phyloP scores from a whole-genome alignment of 306 rosid genomes.

The Ochetophila trinervis region DNA sequence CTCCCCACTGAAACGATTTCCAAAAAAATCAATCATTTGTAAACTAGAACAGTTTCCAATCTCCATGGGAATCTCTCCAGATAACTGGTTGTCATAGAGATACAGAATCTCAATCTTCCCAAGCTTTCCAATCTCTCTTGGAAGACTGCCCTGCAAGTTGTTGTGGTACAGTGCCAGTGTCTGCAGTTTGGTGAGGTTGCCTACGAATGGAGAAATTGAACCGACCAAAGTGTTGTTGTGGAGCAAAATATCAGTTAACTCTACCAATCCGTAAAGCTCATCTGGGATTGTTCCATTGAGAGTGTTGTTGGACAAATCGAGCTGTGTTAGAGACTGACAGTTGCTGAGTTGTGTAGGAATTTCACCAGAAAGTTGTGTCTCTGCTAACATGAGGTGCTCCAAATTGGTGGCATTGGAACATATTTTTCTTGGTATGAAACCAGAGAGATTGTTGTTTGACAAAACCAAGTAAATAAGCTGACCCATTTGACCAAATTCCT shows the following conservation, averaged over 20 bases:
- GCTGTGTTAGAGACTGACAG: slow-evolving; percentile 64
- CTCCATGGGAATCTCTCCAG: slow-evolving; percentile 74
- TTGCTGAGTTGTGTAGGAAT: slow-evolving; percentile 64
- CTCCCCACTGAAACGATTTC: slow-evolving; percentile 65
- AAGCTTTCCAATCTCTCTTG: slow-evolving; percentile 81
- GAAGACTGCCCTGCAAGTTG: slow-evolving; percentile 66
- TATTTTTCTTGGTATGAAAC: slow-evolving; percentile 54
- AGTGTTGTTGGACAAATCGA: slow-evolving; percentile 80
- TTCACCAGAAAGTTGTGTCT: slow-evolving; percentile 52
- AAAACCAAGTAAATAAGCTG: slow-evolving; percentile 57
- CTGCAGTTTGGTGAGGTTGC: slow-evolving; percentile 59
- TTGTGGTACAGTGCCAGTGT: slow-evolving; percentile 72
- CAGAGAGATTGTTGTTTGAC: slow-evolving; percentile 65
- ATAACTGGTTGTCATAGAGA: slow-evolving; percentile 80
- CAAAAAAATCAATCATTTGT: slow-evolving; percentile 82
- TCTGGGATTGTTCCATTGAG: slow-evolving; percentile 76
- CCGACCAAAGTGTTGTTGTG: slow-evolving; percentile 86
- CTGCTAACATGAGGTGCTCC: slow-evolving; percentile 58
- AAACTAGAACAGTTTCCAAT: slow-evolving; percentile 81
- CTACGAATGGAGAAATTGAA: slow-evolving; percentile 63
- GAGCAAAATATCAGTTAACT: slow-evolving; percentile 68
- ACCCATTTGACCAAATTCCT: slow-evolving; percentile 66
- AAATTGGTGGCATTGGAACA: slow-evolving; percentile 77
- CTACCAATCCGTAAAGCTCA: slow-evolving; percentile 48
- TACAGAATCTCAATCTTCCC: slow-evolving; percentile 62